phyloP scores from a whole-genome alignment of 2,329 filamentous ascomycete genomes.

The Sarocladiaceae sp. region DNA sequence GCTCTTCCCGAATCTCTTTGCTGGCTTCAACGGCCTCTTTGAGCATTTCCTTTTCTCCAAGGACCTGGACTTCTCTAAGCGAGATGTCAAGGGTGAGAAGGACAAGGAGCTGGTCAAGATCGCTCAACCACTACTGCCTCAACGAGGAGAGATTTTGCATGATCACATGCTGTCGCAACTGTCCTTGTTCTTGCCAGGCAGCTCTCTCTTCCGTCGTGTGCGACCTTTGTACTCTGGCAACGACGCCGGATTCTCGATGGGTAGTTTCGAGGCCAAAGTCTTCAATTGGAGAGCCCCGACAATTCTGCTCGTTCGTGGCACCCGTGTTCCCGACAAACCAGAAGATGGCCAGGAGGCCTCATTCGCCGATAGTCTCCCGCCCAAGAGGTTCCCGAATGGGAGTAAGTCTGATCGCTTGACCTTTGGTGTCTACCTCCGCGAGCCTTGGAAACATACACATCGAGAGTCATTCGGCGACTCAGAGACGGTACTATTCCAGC shows the following conservation, averaged over 20 bases:
- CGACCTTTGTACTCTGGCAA: conserved; percentile 67
- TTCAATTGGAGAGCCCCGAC: conserved; percentile 77
- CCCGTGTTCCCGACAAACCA: conserved; percentile 47
- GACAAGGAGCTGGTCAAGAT: conserved; percentile 18
- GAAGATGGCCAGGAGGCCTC: conserved; percentile 47
- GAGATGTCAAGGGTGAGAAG: conserved; percentile 28
- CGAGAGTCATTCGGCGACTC: conserved; percentile 64
- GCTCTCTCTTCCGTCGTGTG: conserved; percentile 60
- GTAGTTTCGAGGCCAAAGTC: conserved; percentile 68
- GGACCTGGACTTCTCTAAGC: conserved; percentile 62
- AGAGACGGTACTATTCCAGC: conserved; percentile 64
- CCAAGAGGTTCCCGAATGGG: conserved; percentile 54
- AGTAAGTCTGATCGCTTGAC: conserved; percentile 50
- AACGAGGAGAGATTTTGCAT: conserved; percentile 58
- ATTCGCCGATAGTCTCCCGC: conserved; percentile 60
- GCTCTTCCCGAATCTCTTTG: conserved; percentile 63
- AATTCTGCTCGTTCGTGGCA: conserved; percentile 65
- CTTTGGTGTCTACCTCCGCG: conserved; percentile 62
- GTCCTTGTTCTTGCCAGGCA: conserved; percentile 67
- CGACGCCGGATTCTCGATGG: conserved; percentile 71
- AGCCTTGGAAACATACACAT: conserved; percentile 66
- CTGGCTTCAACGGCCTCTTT: conserved; percentile 64
- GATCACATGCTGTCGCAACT: conserved; percentile 63
- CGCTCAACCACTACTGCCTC: conserved; percentile 46
- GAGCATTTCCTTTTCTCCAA: conserved; percentile 74